Evolutionary conservation across 805 yeast genomes (phyloP).

Genomic region (Schwanniomyces sp.): DNA sequence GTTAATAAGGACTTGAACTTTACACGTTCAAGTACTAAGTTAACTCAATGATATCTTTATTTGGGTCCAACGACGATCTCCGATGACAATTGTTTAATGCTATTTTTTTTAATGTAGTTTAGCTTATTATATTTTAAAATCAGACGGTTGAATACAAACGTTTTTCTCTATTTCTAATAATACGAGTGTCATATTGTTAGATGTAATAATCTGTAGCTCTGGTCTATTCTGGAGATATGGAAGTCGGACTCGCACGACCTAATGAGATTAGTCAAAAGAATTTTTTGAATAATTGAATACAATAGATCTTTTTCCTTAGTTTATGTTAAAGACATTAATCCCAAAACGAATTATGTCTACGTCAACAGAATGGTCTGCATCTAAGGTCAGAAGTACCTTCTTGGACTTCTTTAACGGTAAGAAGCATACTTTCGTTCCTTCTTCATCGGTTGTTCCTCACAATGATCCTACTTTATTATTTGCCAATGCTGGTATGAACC

Average conservation of each 20-base stretch:
- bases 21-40: neutral
- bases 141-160: neutral
- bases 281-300: neutral
- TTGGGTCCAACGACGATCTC: neutral
- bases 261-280: neutral
- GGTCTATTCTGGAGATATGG: neutral
- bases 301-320: neutral
- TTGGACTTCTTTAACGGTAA: conserved; percentile 71
- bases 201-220: neutral
- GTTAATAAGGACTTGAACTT: neutral
- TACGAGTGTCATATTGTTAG: neutral
- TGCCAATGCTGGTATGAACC: conserved; percentile 99
- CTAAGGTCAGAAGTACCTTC: conserved; percentile 78
- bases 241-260: neutral
- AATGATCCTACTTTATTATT: conserved; percentile 96
- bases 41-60: neutral
- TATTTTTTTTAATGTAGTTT: neutral
- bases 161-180: neutral
- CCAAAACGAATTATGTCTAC: conserved; percentile 22
- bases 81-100: neutral
- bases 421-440: conserved; percentile 81
- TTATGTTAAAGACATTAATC: conserved; percentile 11
- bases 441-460: conserved; percentile 94
- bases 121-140: neutral
- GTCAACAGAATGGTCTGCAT: conserved; percentile 39